phyloP scores from a whole-genome alignment of 2,329 filamentous ascomycete genomes.

The Metarhizium anisopliae region DNA sequence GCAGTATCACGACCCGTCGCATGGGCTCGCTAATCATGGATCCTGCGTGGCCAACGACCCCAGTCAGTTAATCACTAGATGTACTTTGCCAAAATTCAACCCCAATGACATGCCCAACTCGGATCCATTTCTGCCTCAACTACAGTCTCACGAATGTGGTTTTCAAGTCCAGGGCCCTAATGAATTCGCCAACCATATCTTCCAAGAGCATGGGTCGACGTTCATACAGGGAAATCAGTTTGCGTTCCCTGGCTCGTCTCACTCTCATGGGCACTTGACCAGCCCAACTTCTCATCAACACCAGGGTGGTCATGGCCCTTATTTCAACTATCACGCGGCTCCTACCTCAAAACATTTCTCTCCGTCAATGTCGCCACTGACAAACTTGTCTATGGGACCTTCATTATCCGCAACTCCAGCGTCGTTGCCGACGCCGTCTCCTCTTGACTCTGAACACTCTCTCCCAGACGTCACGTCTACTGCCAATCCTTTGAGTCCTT shows the following conservation, averaged over 20 bases:
- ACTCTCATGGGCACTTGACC: not conserved
- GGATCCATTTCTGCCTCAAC: slow-evolving; percentile 9
- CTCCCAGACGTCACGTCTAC: not conserved
- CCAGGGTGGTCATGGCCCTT: not conserved
- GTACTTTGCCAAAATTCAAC: slow-evolving; percentile 16
- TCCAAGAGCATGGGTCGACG: slow-evolving; percentile 16
- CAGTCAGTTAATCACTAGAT: slow-evolving; percentile 15
- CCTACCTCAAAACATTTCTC: slow-evolving; percentile 10
- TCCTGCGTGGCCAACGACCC: slow-evolving; percentile 20
- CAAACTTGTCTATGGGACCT: slow-evolving; percentile 14
- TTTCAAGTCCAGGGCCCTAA: slow-evolving; percentile 18
- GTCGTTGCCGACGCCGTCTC: slow-evolving; percentile 11
- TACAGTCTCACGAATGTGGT: slow-evolving; percentile 16
- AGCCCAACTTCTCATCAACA: not conserved
- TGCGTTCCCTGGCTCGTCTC: slow-evolving; percentile 2
- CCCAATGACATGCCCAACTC: slow-evolving; percentile 8
- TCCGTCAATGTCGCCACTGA: slow-evolving; percentile 14
- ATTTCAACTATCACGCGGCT: slow-evolving; percentile 1
- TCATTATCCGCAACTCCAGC: slow-evolving; percentile 13
- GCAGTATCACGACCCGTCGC: slow-evolving; percentile 19
- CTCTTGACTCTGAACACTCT: slow-evolving; percentile 14
- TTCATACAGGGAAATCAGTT: slow-evolving; percentile 8
- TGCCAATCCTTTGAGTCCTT: not conserved
- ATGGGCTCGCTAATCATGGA: slow-evolving; percentile 13
- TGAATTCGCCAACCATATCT: slow-evolving; percentile 20